Conservation (phyloP, 768 basidiomycete genomes). For the Naganishia onofrii region DNA sequence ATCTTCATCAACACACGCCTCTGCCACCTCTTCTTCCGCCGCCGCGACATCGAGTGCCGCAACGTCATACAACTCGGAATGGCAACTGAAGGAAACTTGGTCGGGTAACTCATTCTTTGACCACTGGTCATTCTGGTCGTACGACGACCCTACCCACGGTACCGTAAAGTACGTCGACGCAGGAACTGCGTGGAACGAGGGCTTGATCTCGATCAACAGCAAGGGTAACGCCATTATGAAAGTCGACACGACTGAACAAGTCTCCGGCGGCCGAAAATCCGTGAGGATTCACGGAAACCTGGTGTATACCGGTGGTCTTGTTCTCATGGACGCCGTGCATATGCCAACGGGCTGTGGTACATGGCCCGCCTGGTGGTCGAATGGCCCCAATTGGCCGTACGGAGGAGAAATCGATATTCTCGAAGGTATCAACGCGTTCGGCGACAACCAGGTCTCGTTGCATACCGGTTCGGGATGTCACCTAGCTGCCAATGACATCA, state of each 20-base stretch:
- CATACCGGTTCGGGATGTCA: constrained; percentile 55
- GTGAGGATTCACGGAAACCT: constrained; percentile 65
- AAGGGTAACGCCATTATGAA: constrained; percentile 80
- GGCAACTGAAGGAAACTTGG: constrained; percentile 37
- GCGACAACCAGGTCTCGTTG: constrained; percentile 56
- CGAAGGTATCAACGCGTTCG: constrained; percentile 56
- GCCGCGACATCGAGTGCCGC: constrained; percentile 34
- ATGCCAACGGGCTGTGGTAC: constrained; percentile 88
- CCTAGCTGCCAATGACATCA: constrained; percentile 40
- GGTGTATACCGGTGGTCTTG: constrained; percentile 61
- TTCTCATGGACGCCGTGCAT: constrained; percentile 79
- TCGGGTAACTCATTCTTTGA: constrained; percentile 65
- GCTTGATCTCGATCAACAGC: constrained; percentile 64
- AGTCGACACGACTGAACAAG: constrained; percentile 75
- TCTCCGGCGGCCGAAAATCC: constrained; percentile 67
- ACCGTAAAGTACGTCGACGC: constrained; percentile 67
- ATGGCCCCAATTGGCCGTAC: constrained; percentile 55
- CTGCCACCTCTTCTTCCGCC: constrained; percentile 32
- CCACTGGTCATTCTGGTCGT: constrained; percentile 67
- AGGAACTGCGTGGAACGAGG: constrained; percentile 58
- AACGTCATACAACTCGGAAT: constrained; percentile 34
- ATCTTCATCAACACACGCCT: constrained; percentile 28
- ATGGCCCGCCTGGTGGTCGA: constrained; percentile 69
- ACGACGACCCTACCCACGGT: constrained; percentile 71
- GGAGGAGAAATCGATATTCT: constrained; percentile 55